These are phyloP conservation scores for Cardiospermum halicacabum DNA, from an alignment of 345 rosid species.

Conservation along the genomic window DNA sequence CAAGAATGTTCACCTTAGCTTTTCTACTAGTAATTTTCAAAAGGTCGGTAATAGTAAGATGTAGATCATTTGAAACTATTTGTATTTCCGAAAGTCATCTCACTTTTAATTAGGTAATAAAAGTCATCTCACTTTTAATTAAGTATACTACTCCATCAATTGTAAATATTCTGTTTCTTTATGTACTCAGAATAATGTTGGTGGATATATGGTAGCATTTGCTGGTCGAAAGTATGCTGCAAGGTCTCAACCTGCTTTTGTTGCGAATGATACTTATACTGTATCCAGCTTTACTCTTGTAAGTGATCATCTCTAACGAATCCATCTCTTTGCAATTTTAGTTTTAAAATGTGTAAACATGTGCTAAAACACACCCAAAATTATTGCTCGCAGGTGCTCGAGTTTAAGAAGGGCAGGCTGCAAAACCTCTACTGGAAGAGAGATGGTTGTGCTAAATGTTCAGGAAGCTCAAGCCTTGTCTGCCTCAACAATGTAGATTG, in stretches of 20 bases:
- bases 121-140: background rate
- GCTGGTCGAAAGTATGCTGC: slow-evolving; percentile 98
- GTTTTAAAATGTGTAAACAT: background rate
- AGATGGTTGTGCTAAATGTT: slow-evolving; percentile 82
- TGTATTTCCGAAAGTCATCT: background rate
- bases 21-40: background rate
- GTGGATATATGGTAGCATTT: slow-evolving; percentile 98
- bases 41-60: background rate
- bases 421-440: slow-evolving; percentile 94
- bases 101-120: background rate
- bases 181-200: slow-evolving; percentile 44
- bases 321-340: background rate
- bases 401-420: slow-evolving; percentile 87
- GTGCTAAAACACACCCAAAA: background rate
- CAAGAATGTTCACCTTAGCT: background rate
- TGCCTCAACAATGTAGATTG: slow-evolving; percentile 88
- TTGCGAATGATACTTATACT: slow-evolving; percentile 57
- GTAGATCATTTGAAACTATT: background rate
- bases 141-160: background rate
- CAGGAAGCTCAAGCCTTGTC: slow-evolving; percentile 48
- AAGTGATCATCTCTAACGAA: slow-evolving; percentile 24
- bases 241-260: slow-evolving; percentile 75
- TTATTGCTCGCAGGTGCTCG: slow-evolving; percentile 59
- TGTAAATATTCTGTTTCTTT: background rate
- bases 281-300: slow-evolving; percentile 97